These are phyloP conservation scores for Piloderma croceum DNA, from an alignment of 768 basidiomycete genomes.

Conservation along the genomic window DNA sequence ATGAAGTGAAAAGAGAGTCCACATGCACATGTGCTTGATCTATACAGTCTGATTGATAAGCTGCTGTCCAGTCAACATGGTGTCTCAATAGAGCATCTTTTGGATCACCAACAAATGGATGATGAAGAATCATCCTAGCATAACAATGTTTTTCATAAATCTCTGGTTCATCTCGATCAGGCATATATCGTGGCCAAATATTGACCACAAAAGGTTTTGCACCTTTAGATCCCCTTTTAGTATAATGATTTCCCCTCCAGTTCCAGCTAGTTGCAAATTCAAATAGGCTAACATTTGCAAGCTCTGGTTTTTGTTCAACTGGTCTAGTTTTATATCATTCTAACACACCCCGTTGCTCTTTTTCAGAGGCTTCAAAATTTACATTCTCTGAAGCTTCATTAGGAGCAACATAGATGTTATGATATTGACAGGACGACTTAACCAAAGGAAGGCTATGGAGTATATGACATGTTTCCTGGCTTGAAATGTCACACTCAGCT, in stretches of 20 bases:
- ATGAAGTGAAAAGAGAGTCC: constrained; percentile 4
- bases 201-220: constrained; percentile 9
- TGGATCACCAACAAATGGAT: constrained; percentile 7
- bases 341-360: too few relatives aligned
- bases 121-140: constrained; percentile 13
- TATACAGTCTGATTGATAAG: constrained; percentile 10
- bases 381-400: not conserved
- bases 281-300: constrained; percentile 4
- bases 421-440: not conserved
- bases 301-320: not conserved
- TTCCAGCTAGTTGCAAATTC: constrained; percentile 11
- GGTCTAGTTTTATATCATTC: not conserved
- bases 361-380: too few relatives aligned
- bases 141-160: constrained; percentile 15
- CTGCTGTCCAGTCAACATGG: constrained; percentile 8
- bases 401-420: constrained; percentile 8
- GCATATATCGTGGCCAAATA: constrained; percentile 8
- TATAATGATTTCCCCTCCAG: not conserved
- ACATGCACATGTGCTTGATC: constrained; percentile 2
- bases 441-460: constrained; percentile 5
- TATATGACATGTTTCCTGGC: constrained; percentile 13
- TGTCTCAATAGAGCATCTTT: constrained; percentile 2
- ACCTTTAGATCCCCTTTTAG: constrained; percentile 1
- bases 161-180: constrained; percentile 6
- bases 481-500: too few relatives aligned